phyloP scores from a whole-genome alignment of 768 basidiomycete genomes.

The Lactarius hengduanensis region DNA sequence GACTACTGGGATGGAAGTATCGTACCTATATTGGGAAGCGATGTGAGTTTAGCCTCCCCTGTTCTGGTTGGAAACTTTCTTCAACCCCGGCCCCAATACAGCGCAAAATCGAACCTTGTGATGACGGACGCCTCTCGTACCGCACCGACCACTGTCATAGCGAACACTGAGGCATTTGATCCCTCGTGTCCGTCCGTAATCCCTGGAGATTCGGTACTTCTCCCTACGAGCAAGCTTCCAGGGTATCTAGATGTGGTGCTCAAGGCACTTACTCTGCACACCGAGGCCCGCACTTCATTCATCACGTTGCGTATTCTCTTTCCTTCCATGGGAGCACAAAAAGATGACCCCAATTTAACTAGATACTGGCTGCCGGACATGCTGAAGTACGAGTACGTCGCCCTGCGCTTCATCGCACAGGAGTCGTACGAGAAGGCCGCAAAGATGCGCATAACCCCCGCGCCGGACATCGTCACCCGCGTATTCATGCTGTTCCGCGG shows the following conservation, averaged over 20 bases:
- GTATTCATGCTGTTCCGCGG: slow-evolving; percentile 52
- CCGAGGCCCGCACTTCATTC: slow-evolving; percentile 46
- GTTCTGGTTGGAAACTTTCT: slow-evolving; percentile 5
- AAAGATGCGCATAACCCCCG: slow-evolving; percentile 31
- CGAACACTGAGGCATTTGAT: slow-evolving; percentile 14
- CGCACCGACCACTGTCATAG: not conserved
- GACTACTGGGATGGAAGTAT: slow-evolving; percentile 10
- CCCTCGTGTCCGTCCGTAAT: slow-evolving; percentile 15
- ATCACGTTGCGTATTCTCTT: slow-evolving; percentile 41
- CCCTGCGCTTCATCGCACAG: slow-evolving; percentile 48
- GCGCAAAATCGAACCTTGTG: not conserved
- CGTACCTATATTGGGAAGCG: slow-evolving; percentile 21
- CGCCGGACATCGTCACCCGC: slow-evolving; percentile 45
- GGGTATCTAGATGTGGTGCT: slow-evolving; percentile 40
- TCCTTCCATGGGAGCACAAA: not conserved
- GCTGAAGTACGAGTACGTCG: slow-evolving; percentile 41
- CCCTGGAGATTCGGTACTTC: slow-evolving; percentile 25
- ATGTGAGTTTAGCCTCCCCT: not conserved
- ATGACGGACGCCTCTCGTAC: not conserved
- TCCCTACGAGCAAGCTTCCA: slow-evolving; percentile 35
- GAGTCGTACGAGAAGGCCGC: slow-evolving; percentile 40
- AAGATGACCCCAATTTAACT: not conserved
- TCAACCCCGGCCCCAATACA: not conserved
- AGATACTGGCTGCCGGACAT: slow-evolving; percentile 47
- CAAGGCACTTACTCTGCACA: slow-evolving; percentile 40